Percentiles rank a stretch among this genome's conserved stretches.
These are phyloP conservation scores for Agroathelia rolfsii DNA, from an alignment of 1,284 basidiomycete species.

Conservation along the genomic window DNA sequence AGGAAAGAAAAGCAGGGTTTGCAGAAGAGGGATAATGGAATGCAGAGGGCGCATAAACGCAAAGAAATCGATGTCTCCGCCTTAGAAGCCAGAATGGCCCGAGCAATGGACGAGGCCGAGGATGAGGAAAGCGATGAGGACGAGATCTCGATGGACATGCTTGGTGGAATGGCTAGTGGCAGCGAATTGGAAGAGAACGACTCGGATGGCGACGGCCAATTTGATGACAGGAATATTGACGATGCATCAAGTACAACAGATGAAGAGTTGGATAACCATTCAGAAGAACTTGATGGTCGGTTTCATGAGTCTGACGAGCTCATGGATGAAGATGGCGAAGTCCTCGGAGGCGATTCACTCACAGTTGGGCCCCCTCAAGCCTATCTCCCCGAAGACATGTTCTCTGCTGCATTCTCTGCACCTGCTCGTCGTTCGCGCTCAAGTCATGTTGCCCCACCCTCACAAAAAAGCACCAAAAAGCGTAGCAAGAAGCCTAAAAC, in stretches of 20 bases:
- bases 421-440: constrained; percentile 11
- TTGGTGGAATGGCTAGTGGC: constrained; percentile 12
- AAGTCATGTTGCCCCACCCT: not conserved
- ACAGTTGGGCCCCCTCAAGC: constrained; percentile 11
- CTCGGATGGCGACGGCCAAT: constrained; percentile 6
- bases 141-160: constrained; percentile 8
- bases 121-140: constrained; percentile 11
- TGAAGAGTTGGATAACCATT: too few species aligned
- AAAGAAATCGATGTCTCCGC: constrained; percentile 8
- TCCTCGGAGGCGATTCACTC: constrained; percentile 4
- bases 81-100: constrained; percentile 25
- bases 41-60: constrained; percentile 11
- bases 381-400: constrained; percentile 41
- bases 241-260: constrained; percentile 10
- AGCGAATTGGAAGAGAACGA: constrained; percentile 12
- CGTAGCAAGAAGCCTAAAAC: constrained; percentile 10
- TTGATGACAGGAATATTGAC: constrained; percentile 12
- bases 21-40: constrained; percentile 9
- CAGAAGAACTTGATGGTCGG: too few species aligned
- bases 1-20: constrained; percentile 15
- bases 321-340: constrained; percentile 8
- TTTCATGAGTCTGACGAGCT: too few species aligned
- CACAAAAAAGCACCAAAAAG: constrained; percentile 15
- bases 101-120: constrained; percentile 24
- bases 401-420: constrained; percentile 32